Evolutionary conservation across 2,329 filamentous ascomycete species (phyloP), one percentile per base, ranked within the genome.

Genomic region (Rhexocercosporidium sp.): DNA sequence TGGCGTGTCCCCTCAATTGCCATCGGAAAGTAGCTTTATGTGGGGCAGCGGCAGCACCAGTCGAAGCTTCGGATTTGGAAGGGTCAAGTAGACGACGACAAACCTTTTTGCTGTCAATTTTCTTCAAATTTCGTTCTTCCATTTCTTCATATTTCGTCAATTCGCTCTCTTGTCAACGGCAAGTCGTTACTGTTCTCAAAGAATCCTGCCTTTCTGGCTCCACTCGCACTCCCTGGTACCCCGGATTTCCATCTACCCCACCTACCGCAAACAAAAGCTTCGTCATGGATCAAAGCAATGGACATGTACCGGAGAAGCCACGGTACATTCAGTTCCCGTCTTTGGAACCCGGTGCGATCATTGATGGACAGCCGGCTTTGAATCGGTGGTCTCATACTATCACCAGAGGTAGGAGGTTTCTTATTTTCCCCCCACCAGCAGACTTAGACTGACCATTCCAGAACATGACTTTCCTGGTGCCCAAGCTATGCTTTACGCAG

Each of bases 401-500:
- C 68, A 98, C 95, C 12, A 88, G 87, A 65, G 74, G 72, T 70
- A 47, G 18, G 60, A 31, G 14, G 34, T 39, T 25, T 16, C 25
- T 14, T 9, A n/a, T n/a, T n/a, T n/a, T n/a, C n/a, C n/a, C n/a
- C 20, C 29, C 20, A 25, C 14, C 9, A 12, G 14, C 11, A 39
- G 34, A 59, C 27, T n/a, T 47, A 18, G 20, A 22, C 66, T 68
- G 25, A 62, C 20, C 16, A 22, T 14, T 41, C 57, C 29, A 70
- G 69, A 67, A 2, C 72, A 74, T 71, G 72, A 73, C 49, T 74
- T 73, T 75, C 94, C 95, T 0, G 95, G 93, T 31, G 94, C 95
- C 56, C 93, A 97, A 86, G 53, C 53, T 22, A 97, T 97, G 95
- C 86, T 98, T 25, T 98, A 97, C 80, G 94, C 92, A 16, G 94